These are phyloP conservation scores for Dendrothele bispora DNA, from an alignment of 768 basidiomycete species.

Conservation along the genomic window DNA sequence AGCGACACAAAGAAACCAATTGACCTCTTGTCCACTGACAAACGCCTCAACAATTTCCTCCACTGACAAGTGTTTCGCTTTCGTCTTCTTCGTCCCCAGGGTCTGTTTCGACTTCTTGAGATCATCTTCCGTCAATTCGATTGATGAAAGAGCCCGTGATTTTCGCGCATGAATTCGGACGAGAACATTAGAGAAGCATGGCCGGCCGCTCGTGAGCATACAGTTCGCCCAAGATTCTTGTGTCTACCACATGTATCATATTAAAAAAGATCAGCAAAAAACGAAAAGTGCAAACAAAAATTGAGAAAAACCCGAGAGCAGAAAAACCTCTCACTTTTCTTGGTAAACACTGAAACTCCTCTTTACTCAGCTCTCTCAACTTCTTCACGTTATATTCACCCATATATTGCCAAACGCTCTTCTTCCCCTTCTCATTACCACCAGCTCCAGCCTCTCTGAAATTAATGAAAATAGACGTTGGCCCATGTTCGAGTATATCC, in stretches of 20 bases:
- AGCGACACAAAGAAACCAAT: too few relatives aligned
- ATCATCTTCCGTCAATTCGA: not conserved
- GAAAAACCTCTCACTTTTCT: not conserved
- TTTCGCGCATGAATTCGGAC: not conserved
- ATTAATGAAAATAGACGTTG: not conserved
- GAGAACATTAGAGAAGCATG: conserved; percentile 2
- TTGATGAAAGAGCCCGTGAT: not conserved
- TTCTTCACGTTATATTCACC: conserved; percentile 1
- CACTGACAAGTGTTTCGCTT: not conserved
- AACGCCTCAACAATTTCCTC: conserved; percentile 4
- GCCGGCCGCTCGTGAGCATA: not conserved
- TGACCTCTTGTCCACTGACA: conserved; percentile 1
- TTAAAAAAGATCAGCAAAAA: not conserved
- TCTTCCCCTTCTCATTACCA: not conserved
- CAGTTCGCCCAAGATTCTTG: not conserved
- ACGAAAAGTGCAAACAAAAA: too few relatives aligned
- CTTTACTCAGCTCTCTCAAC: not conserved
- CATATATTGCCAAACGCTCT: conserved; percentile 3
- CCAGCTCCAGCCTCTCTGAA: too few relatives aligned
- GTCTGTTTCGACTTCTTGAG: not conserved
- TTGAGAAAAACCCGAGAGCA: not conserved
- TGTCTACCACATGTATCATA: not conserved
- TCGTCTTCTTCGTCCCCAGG: not conserved
- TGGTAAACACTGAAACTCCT: not conserved
- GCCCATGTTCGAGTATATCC: not conserved